These are phyloP conservation scores for Salix viminalis DNA, from an alignment of 345 rosid genomes.

Conservation along the genomic window DNA sequence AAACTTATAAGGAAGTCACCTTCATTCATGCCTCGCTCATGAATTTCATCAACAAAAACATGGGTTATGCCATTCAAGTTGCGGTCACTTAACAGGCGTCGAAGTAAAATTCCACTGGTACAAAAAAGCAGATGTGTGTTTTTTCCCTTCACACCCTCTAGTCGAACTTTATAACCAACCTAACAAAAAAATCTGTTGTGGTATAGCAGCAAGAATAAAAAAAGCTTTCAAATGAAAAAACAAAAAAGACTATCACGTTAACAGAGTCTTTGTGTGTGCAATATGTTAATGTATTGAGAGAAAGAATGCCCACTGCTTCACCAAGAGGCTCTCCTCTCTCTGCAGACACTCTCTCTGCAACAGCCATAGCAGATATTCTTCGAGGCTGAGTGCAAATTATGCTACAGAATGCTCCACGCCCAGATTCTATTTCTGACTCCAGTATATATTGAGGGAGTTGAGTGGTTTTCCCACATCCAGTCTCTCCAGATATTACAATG, in stretches of 20 bases:
- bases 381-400: conserved; percentile 98
- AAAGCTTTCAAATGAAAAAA: conserved; percentile 16
- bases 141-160: conserved; percentile 93
- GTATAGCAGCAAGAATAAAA: conserved; percentile 48
- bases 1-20: conserved; percentile 37
- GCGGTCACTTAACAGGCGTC: conserved; percentile 81
- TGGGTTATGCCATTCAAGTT: conserved; percentile 88
- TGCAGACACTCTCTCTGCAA: conserved; percentile 86
- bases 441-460: conserved; percentile 93
- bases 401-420: conserved; percentile 97
- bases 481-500: conserved; percentile 94
- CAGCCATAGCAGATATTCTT: conserved; percentile 97
- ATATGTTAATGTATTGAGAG: conserved; percentile 8
- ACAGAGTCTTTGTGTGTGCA: conserved; percentile 3
- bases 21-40: conserved; percentile 99
- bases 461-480: conserved; percentile 99
- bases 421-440: conserved; percentile 96
- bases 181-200: conserved; percentile 56
- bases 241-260: background rate
- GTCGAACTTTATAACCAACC: conserved; percentile 99
- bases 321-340: conserved; percentile 99
- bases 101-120: conserved; percentile 94
- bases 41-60: conserved; percentile 98
- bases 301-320: conserved; percentile 62
- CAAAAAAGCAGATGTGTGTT: conserved; percentile 91